phyloP scores from a whole-genome alignment of 176 grass and related monocot species.

The Bolboschoenus planiculmis region DNA sequence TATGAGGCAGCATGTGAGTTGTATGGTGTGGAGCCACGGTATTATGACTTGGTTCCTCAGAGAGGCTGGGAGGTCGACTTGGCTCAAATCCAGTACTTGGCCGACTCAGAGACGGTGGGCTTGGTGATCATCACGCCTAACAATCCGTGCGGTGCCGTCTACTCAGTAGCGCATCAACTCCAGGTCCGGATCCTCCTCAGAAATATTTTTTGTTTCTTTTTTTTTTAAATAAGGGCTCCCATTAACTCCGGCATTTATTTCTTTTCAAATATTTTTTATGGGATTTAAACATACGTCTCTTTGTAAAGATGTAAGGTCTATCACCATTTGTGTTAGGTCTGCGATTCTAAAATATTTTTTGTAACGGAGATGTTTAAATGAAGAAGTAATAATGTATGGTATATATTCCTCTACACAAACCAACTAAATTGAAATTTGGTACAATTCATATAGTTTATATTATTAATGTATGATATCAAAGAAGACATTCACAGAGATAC shows the following conservation, averaged over 20 bases:
- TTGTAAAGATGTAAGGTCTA: no score
- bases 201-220: no score
- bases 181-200: conserved; percentile 47
- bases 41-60: conserved; percentile 60
- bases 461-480: no score
- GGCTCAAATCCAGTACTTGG: conserved; percentile 26
- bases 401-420: background rate
- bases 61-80: conserved; percentile 59
- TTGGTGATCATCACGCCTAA: conserved; percentile 92
- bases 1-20: conserved; percentile 67
- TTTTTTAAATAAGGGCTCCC: no score
- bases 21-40: conserved; percentile 56
- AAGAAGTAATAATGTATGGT: background rate
- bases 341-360: background rate
- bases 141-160: conserved; percentile 65
- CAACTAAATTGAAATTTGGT: background rate
- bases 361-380: background rate
- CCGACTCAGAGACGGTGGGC: conserved; percentile 38
- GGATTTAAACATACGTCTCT: no score
- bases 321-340: no score
- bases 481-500: background rate
- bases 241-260: no score
- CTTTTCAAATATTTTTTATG: no score
- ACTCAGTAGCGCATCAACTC: conserved; percentile 48
- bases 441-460: background rate